Percentiles rank a stretch among this genome's conserved stretches.
Conservation (phyloP, 352 stramenopile genomes). For the Poterioochromonas sp. region DNA sequence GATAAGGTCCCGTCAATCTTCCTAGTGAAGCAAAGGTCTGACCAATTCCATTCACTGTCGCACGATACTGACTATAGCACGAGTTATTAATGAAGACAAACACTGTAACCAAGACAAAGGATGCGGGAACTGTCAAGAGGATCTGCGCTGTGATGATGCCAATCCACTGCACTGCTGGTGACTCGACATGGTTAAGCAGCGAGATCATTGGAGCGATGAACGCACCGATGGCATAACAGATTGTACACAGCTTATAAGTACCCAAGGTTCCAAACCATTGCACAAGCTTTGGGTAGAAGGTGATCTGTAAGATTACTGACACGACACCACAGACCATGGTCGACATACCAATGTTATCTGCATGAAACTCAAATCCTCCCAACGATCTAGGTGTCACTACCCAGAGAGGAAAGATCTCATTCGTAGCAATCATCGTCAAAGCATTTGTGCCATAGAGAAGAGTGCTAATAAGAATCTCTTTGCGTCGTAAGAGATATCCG, state of each 20-base stretch:
- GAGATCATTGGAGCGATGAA: background rate
- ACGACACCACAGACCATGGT: background rate
- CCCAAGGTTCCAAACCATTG: background rate
- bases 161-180: background rate
- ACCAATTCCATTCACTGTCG: conserved; percentile 17
- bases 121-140: background rate
- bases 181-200: background rate
- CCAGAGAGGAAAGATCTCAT: conserved; percentile 20
- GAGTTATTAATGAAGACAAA: conserved; percentile 26
- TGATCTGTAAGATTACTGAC: background rate
- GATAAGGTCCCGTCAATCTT: conserved; percentile 1
- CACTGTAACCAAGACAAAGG: background rate
- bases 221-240: background rate
- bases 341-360: background rate
- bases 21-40: background rate
- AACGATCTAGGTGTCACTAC: background rate
- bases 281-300: background rate
- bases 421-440: background rate
- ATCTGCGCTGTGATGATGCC: background rate
- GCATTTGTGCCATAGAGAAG: background rate
- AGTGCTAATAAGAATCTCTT: background rate
- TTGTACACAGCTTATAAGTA: background rate
- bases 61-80: background rate
- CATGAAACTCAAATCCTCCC: background rate
- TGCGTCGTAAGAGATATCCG: background rate